Conservation (phyloP, 495 filamentous ascomycete genomes). For the Wilcoxina mikolae region DNA sequence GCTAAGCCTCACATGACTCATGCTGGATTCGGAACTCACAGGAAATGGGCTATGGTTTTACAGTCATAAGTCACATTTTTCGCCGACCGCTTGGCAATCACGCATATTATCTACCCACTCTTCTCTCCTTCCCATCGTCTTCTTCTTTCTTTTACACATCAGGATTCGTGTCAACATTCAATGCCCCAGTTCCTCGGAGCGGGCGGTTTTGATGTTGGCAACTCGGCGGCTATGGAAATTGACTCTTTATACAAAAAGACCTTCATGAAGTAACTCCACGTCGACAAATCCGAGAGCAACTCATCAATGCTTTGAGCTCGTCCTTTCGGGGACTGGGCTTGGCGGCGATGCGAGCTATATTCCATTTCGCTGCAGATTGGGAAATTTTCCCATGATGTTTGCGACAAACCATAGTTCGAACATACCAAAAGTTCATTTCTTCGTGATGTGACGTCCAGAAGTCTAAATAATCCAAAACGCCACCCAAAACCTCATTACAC, state of each 20-base stretch:
- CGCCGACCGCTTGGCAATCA: no score
- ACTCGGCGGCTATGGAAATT: slow-evolving; percentile 6
- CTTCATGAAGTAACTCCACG: slow-evolving; percentile 4
- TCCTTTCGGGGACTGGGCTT: background rate
- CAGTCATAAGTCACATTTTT: no score
- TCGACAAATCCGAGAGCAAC: slow-evolving; percentile 5
- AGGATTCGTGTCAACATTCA: background rate
- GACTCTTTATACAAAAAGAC: background rate
- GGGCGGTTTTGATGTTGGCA: background rate
- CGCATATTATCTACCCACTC: no score
- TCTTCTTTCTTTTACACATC: background rate
- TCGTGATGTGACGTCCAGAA: background rate
- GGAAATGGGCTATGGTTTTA: no score
- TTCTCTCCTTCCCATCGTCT: background rate
- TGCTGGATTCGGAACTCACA: no score
- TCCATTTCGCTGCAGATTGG: slow-evolving; percentile 2
- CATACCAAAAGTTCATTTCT: background rate
- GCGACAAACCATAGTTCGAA: slow-evolving; percentile 6
- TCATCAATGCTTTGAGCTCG: slow-evolving; percentile 3
- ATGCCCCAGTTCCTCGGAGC: background rate
- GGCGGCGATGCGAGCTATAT: slow-evolving; percentile 3
- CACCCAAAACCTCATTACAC: background rate
- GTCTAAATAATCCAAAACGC: no score
- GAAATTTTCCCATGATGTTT: background rate
- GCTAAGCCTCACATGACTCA: no score